Evolutionary conservation across 2,329 filamentous ascomycete genomes (phyloP).

Genomic region (Ustulina deusta): DNA sequence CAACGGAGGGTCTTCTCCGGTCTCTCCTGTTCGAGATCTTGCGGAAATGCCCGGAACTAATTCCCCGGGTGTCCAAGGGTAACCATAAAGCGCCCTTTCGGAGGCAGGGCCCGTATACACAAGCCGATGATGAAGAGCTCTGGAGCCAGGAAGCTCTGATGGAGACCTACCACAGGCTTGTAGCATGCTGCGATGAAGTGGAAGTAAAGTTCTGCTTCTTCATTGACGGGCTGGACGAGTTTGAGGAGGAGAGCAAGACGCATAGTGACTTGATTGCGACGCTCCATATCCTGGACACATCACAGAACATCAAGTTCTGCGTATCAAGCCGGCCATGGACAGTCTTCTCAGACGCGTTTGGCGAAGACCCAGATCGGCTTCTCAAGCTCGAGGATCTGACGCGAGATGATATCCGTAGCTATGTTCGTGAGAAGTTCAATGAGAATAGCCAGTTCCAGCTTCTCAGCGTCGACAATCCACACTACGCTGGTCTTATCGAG

Average conservation of each 20-base stretch:
- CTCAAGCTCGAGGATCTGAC: constrained; percentile 22
- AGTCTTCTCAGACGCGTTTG: constrained; percentile 16
- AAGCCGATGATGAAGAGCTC: constrained; percentile 8
- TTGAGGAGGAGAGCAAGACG: background rate
- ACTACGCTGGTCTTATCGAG: constrained; percentile 4
- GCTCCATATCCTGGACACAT: background rate
- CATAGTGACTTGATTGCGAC: constrained; percentile 3
- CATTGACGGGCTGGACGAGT: constrained; percentile 26
- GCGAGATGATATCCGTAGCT: constrained; percentile 15
- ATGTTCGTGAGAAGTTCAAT: constrained; percentile 13
- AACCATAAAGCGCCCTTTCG: constrained; percentile 5
- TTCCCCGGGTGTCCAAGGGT: constrained; percentile 12
- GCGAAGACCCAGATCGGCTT: constrained; percentile 7
- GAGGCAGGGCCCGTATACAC: background rate
- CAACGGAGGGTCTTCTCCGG: constrained; percentile 13
- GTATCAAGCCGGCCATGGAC: constrained; percentile 20
- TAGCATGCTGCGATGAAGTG: constrained; percentile 16
- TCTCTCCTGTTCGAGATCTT: constrained; percentile 24
- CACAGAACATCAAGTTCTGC: constrained; percentile 19
- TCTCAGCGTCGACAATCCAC: constrained; percentile 1
- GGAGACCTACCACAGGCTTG: background rate
- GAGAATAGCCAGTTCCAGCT: constrained; percentile 26
- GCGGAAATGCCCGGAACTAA: constrained; percentile 19
- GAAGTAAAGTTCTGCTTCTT: constrained; percentile 28
- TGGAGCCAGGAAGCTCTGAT: constrained; percentile 22